Evolutionary conservation across 306 rosid genomes (phyloP).

Genomic region (Glycine soja): DNA sequence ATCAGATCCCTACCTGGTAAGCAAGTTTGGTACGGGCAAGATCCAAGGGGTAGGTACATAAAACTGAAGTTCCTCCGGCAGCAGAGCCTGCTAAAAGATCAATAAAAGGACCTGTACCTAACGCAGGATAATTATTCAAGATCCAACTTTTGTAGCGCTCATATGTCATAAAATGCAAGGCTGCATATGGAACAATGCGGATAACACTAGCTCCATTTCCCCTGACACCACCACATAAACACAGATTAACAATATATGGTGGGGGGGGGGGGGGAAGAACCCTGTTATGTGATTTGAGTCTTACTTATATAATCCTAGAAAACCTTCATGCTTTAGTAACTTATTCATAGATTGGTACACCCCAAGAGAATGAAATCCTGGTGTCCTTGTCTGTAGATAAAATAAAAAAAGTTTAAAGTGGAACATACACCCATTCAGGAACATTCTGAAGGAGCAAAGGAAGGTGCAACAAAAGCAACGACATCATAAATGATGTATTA

Average conservation of each 20-base stretch:
- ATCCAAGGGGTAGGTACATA: constrained; percentile 95
- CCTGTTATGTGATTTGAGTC: constrained; percentile 39
- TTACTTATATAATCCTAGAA: constrained; percentile 87
- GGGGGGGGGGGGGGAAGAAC: neutral
- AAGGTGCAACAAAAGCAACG: neutral
- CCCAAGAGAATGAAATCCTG: constrained; percentile 81
- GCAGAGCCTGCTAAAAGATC: constrained; percentile 99
- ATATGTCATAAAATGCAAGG: constrained; percentile 95
- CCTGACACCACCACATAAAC: constrained; percentile 55
- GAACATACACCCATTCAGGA: constrained; percentile 15
- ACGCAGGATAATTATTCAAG: constrained; percentile 63
- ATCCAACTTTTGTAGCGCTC: constrained; percentile 93
- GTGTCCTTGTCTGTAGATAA: constrained; percentile 75
- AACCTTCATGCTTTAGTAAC: constrained; percentile 77
- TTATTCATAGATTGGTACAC: constrained; percentile 77
- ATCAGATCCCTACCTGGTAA: constrained; percentile 70
- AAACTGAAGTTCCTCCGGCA: constrained; percentile 92
- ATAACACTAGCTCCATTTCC: constrained; percentile 98
- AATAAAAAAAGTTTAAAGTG: neutral
- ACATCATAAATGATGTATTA: neutral
- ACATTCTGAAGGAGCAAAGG: neutral
- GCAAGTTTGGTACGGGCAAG: constrained; percentile 98
- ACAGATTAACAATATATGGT: constrained; percentile 30
- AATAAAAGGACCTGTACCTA: constrained; percentile 86
- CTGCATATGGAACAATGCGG: constrained; percentile 94